Evolutionary conservation across 1,284 basidiomycete species (phyloP).

Genomic region (Serendipita sp.): DNA sequence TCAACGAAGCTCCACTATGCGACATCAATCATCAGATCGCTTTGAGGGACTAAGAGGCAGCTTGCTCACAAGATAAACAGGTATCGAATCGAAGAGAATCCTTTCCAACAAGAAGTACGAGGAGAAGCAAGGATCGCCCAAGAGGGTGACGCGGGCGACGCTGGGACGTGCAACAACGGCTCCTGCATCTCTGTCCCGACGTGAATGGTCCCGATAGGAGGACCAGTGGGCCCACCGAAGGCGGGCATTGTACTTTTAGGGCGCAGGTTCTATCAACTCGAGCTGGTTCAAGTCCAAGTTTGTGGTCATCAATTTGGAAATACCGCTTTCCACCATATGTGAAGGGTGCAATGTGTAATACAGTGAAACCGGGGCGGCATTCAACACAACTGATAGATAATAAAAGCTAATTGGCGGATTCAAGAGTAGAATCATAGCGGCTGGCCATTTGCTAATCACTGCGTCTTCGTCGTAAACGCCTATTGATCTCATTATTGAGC

Average conservation of each 20-base stretch:
- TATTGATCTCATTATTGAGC: too few species aligned
- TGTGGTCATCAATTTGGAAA: too few species aligned
- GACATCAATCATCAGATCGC: background rate
- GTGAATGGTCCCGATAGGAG: background rate
- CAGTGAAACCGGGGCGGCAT: too few species aligned
- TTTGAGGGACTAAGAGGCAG: too few species aligned
- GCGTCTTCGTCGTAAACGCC: too few species aligned
- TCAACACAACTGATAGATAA: too few species aligned
- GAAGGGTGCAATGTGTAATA: too few species aligned
- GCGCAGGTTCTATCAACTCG: background rate
- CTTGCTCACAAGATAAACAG: conserved; percentile 32
- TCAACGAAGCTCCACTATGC: conserved; percentile 39
- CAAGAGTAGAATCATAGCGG: too few species aligned
- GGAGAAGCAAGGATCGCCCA: conserved; percentile 1
- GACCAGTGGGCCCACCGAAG: background rate
- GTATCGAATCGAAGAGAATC: conserved; percentile 24
- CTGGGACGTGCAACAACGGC: background rate
- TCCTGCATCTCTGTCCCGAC: background rate
- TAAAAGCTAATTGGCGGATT: too few species aligned
- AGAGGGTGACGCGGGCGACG: background rate
- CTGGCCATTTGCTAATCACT: too few species aligned
- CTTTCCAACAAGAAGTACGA: conserved; percentile 24
- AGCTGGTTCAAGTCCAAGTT: background rate
- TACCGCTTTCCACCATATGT: too few species aligned
- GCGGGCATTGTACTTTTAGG: background rate